These are phyloP conservation scores for Hawksworthiomyces lignivorus DNA, from an alignment of 2,329 filamentous ascomycete genomes.

Conservation along the genomic window DNA sequence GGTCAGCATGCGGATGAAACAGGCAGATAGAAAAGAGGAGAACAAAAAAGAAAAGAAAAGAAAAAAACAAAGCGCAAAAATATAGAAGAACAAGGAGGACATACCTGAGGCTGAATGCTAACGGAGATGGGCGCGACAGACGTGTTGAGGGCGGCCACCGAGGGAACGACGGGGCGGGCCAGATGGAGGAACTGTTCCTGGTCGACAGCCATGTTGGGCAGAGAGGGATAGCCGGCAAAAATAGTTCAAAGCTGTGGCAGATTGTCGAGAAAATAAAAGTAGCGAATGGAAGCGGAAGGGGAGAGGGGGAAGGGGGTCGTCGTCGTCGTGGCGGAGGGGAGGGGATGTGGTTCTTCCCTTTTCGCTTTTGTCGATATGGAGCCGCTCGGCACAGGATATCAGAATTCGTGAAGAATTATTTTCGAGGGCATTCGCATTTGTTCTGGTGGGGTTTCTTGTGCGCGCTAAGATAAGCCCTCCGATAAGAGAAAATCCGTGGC, in stretches of 20 bases:
- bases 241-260: neutral
- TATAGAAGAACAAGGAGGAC: constrained; percentile 18
- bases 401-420: constrained; percentile 18
- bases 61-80: neutral
- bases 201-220: constrained; percentile 62
- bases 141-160: constrained; percentile 68
- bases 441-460: constrained; percentile 32
- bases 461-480: constrained; percentile 45
- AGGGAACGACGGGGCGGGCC: constrained; percentile 81
- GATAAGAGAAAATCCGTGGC: constrained; percentile 31
- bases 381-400: constrained; percentile 10
- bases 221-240: constrained; percentile 15
- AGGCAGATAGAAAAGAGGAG: neutral
- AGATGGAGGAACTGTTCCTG: constrained; percentile 89
- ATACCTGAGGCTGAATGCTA: constrained; percentile 89
- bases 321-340: constrained; percentile 6
- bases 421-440: constrained; percentile 21
- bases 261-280: neutral
- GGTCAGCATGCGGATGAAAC: neutral
- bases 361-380: constrained; percentile 5
- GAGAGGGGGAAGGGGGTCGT: constrained; percentile 12
- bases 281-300: constrained; percentile 7
- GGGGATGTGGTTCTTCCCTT: constrained; percentile 7
- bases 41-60: neutral
- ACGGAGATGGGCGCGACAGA: constrained; percentile 89